Evolutionary conservation across 345 rosid genomes (phyloP), one percentile per base, ranked within the genome.

Genomic region (Geranium brycei): DNA sequence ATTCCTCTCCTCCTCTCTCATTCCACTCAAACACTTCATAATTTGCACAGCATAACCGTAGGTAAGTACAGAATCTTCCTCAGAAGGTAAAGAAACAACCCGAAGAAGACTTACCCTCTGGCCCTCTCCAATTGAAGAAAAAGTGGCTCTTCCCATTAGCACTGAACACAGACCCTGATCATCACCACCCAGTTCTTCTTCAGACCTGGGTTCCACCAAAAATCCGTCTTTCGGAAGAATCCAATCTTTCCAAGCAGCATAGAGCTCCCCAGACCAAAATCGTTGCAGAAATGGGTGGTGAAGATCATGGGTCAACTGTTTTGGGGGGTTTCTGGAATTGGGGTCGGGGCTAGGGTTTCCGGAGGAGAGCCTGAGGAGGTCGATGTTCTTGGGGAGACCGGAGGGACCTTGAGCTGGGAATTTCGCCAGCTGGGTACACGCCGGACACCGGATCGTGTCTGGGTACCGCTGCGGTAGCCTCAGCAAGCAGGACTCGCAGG

Each of bases 391-490:
- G 67, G 95, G 95, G 68, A 91, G 88, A 62, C 77, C 63, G 14
- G 85, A 58, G 66, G 95, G 91, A n/a, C 92, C 93, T 19, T 77
- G 80, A n/a, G 76, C 68, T 5, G 93, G 91, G 71, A 66, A 79
- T 73, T 85, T 89, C 83, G 89, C 90, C 71, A 92, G 85, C 18
- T 84, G 93, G 17, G 84, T 87, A 69, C 95, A 92, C 15, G 88
- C 91, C 1, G 93, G 98, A 68, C 97, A 92, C 38, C 95, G 91
- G 72, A 89, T 80, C 17, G 93, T 86, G 12, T 64, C 69, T 2
- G 87, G 83, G 62, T 76, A 81, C 68, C 75, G 83, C 62, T 85
- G 79, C 5, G 95, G 96, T 15, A 91, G 76, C 56, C 64, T 80
- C 4, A 56, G 62, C n/a, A 91, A 78, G 62, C 98, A 91, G 19